Conservation (phyloP, 2,329 filamentous ascomycete genomes). For the Fusarium luffae region DNA sequence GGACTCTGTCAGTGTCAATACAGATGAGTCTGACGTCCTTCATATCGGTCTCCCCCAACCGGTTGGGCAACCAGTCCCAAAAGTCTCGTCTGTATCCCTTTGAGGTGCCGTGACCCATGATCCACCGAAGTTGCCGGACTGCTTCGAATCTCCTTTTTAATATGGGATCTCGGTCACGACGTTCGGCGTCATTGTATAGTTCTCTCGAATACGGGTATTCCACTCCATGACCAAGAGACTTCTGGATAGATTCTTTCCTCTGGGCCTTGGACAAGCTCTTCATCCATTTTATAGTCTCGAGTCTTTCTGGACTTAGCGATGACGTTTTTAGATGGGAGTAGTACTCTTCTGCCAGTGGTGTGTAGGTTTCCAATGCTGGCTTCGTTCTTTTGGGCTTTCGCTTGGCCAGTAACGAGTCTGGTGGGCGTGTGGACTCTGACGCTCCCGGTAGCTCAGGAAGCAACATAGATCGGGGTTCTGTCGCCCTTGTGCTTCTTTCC, state of each 20-base stretch:
- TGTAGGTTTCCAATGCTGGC: background rate
- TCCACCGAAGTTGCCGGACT: background rate
- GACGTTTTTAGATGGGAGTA: background rate
- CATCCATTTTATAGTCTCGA: background rate
- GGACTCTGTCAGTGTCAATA: slow-evolving; percentile 7
- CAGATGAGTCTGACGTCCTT: slow-evolving; percentile 19
- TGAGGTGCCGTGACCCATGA: slow-evolving; percentile 2
- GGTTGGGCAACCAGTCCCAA: background rate
- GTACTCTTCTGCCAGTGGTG: background rate
- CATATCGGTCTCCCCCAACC: background rate
- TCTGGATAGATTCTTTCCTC: background rate
- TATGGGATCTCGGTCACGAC: background rate
- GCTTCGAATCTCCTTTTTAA: background rate
- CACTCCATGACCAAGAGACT: background rate
- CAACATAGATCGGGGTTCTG: background rate
- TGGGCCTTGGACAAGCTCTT: background rate
- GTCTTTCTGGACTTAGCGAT: background rate
- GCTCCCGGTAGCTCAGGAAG: background rate
- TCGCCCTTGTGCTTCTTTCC: background rate
- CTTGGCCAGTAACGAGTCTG: background rate
- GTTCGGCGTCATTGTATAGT: background rate
- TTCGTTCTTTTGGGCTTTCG: background rate
- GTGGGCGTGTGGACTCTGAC: background rate
- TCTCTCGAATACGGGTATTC: slow-evolving; percentile 16
- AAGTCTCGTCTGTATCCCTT: background rate